phyloP scores from a whole-genome alignment of 768 basidiomycete genomes.

The Macrolepiota albuminosa region DNA sequence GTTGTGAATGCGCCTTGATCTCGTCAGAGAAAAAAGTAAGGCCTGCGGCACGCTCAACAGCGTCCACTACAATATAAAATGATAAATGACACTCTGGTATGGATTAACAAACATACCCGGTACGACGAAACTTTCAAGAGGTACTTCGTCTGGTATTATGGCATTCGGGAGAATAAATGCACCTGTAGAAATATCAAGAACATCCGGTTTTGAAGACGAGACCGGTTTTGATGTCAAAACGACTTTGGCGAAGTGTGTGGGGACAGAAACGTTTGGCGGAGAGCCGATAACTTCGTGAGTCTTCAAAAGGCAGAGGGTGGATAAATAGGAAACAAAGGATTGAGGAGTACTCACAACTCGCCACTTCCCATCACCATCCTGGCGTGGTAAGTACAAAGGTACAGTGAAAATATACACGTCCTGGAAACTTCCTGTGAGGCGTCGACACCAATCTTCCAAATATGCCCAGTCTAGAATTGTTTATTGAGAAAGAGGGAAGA shows the following conservation, averaged over 20 bases:
- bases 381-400: conserved; percentile 89
- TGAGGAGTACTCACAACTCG: conserved; percentile 65
- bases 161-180: conserved; percentile 97
- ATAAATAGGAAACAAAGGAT: neutral
- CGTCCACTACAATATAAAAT: conserved; percentile 57
- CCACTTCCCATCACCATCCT: conserved; percentile 89
- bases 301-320: conserved; percentile 31
- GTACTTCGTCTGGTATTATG: conserved; percentile 80
- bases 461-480: conserved; percentile 86
- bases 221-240: conserved; percentile 73
- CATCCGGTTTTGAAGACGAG: conserved; percentile 65
- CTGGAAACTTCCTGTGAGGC: conserved; percentile 78
- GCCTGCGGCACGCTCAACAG: conserved; percentile 88
- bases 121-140: conserved; percentile 75
- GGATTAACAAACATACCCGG: conserved; percentile 51
- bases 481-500: neutral
- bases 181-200: conserved; percentile 77
- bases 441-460: conserved; percentile 91
- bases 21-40: conserved; percentile 81
- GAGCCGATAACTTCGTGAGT: conserved; percentile 93
- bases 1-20: conserved; percentile 69
- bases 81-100: neutral
- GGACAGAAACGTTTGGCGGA: conserved; percentile 87
- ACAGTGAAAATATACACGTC: conserved; percentile 98
- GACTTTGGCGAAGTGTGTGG: conserved; percentile 98